phyloP scores from a whole-genome alignment of 176 grass and related monocot species.

The Cenchrus fungigraminus region DNA sequence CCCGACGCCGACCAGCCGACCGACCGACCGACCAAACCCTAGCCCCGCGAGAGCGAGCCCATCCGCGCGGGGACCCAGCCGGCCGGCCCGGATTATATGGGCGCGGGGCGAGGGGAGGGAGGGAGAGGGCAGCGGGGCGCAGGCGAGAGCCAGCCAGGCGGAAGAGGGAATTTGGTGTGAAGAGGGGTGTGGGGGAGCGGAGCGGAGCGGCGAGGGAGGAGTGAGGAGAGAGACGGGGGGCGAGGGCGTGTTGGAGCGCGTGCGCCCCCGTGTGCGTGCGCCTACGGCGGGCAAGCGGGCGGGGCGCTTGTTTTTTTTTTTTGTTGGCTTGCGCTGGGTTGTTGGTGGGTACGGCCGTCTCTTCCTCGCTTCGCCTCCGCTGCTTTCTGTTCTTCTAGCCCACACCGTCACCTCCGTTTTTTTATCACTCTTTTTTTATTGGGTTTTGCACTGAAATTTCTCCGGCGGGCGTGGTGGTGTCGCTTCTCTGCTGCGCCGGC shows the following conservation, averaged over 20 bases:
- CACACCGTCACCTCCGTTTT: neutral
- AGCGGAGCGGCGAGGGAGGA: neutral
- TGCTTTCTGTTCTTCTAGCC: neutral
- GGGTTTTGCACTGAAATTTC: neutral
- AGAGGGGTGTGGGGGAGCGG: neutral
- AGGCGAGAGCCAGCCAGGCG: neutral
- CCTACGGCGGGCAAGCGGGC: neutral
- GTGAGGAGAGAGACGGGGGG: neutral
- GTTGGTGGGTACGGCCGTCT: neutral
- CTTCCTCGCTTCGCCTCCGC: neutral
- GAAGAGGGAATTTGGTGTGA: slow-evolving; percentile 42
- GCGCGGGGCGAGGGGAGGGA: neutral
- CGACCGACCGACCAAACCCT: neutral
- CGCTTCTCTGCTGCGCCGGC: neutral
- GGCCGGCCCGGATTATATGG: slow-evolving; percentile 27
- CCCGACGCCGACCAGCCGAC: neutral
- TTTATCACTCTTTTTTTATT: neutral
- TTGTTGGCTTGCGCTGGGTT: slow-evolving; percentile 48
- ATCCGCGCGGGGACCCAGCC: neutral
- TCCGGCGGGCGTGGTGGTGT: neutral
- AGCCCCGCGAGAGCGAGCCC: neutral
- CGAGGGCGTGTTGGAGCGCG: slow-evolving; percentile 28
- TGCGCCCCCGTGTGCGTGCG: neutral
- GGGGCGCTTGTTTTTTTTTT: neutral
- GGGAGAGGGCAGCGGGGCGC: neutral